Conservation (phyloP, 192 early-diverging fungal species). For the Coemansia sp. region DNA sequence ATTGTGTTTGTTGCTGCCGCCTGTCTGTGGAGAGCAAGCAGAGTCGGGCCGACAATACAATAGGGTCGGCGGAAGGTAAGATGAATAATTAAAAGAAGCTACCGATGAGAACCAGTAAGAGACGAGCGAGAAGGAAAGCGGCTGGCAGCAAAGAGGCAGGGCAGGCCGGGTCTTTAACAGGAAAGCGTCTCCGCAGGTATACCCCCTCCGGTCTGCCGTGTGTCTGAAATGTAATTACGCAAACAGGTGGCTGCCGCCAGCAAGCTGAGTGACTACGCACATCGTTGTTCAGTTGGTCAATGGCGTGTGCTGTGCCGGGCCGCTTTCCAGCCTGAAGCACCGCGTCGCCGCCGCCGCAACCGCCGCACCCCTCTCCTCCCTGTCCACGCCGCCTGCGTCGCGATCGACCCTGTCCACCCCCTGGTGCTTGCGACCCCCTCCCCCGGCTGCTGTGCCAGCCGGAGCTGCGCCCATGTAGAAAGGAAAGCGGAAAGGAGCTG, state of each 20-base stretch:
- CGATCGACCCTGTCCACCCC: not conserved
- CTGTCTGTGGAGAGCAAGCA: not conserved
- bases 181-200: conserved; percentile 3
- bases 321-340: not conserved
- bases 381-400: no score
- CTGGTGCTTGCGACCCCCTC: not conserved
- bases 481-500: not conserved
- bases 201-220: not conserved
- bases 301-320: not conserved
- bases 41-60: not conserved
- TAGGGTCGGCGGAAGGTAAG: not conserved
- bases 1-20: not conserved
- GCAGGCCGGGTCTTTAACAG: conserved; percentile 31
- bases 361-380: not conserved
- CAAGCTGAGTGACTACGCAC: not conserved
- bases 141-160: conserved; percentile 1
- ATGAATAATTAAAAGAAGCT: not conserved
- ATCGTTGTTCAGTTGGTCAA: not conserved
- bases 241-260: not conserved
- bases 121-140: conserved; percentile 8
- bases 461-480: not conserved
- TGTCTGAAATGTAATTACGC: not conserved
- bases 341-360: not conserved
- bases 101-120: not conserved
- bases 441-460: not conserved